Conservation (phyloP, 2,329 filamentous ascomycete species). For the Pezicula rhizophila region DNA sequence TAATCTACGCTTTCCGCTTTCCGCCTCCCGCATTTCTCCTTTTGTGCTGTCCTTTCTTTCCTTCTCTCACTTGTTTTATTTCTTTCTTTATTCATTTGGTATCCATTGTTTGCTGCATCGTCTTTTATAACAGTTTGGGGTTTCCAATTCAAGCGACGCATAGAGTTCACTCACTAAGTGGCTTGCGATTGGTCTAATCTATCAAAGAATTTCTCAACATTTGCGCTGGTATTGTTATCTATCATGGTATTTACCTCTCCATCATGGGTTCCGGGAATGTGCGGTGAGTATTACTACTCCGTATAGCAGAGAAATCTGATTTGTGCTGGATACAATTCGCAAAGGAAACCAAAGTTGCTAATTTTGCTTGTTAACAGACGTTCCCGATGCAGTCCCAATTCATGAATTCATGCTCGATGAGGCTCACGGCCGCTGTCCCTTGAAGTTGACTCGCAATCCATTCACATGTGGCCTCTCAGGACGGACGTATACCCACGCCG, state of each 20-base stretch:
- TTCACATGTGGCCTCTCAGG: slow-evolving; percentile 75
- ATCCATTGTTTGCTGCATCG: too few species aligned
- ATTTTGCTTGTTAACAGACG: slow-evolving; percentile 7
- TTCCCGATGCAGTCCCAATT: slow-evolving; percentile 67
- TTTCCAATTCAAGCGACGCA: not conserved
- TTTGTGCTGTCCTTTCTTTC: not conserved
- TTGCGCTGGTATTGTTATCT: not conserved
- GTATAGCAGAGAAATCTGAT: not conserved
- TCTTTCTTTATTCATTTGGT: not conserved
- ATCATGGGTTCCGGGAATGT: slow-evolving; percentile 54
- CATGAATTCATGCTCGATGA: slow-evolving; percentile 74
- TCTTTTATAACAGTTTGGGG: too few species aligned
- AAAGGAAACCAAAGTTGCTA: not conserved
- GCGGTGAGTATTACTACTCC: slow-evolving; percentile 32
- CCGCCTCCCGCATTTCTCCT: not conserved
- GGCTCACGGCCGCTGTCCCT: slow-evolving; percentile 57
- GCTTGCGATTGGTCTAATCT: not conserved
- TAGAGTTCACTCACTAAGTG: not conserved
- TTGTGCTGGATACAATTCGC: not conserved
- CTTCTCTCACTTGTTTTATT: not conserved
- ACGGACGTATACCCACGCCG: slow-evolving; percentile 54
- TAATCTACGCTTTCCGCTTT: not conserved
- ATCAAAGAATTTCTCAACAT: not conserved
- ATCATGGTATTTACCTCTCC: slow-evolving; percentile 48
- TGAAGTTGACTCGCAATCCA: slow-evolving; percentile 58